Conservation (phyloP, 2,329 filamentous ascomycete species). For the Trichoderma semiorbis region DNA sequence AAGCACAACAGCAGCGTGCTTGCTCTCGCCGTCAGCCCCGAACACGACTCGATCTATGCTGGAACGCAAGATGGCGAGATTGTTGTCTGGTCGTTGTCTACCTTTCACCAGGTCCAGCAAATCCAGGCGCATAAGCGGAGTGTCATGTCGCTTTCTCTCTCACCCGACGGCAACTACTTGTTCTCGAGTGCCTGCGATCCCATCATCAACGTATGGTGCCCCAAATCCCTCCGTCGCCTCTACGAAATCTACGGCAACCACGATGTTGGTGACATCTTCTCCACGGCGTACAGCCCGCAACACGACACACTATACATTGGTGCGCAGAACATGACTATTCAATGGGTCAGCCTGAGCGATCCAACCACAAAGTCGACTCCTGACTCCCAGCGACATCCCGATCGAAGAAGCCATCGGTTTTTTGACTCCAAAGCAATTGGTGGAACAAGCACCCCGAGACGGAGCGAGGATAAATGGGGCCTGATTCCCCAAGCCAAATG, state of each 20-base stretch:
- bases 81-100: slow-evolving; percentile 83
- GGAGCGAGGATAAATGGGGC: slow-evolving; percentile 57
- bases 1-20: slow-evolving; percentile 77
- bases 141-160: slow-evolving; percentile 80
- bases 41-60: slow-evolving; percentile 78
- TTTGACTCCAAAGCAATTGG: slow-evolving; percentile 89
- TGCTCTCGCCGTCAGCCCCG: slow-evolving; percentile 73
- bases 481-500: slow-evolving; percentile 52
- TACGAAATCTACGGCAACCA: slow-evolving; percentile 92
- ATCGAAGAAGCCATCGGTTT: slow-evolving; percentile 77
- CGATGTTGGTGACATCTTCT: slow-evolving; percentile 94
- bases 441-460: slow-evolving; percentile 72
- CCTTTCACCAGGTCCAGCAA: slow-evolving; percentile 73
- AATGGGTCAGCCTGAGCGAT: slow-evolving; percentile 80
- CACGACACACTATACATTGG: slow-evolving; percentile 85
- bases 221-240: slow-evolving; percentile 68
- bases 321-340: slow-evolving; percentile 90
- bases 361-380: slow-evolving; percentile 56
- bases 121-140: slow-evolving; percentile 90
- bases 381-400: slow-evolving; percentile 67
- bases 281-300: slow-evolving; percentile 79
- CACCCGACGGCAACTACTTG: slow-evolving; percentile 68
- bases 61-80: slow-evolving; percentile 94
- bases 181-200: slow-evolving; percentile 94
- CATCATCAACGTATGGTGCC: slow-evolving; percentile 91